These are phyloP conservation scores for Syncephalis fuscata DNA, from an alignment of 371 early-diverging fungal genomes.

Conservation along the genomic window DNA sequence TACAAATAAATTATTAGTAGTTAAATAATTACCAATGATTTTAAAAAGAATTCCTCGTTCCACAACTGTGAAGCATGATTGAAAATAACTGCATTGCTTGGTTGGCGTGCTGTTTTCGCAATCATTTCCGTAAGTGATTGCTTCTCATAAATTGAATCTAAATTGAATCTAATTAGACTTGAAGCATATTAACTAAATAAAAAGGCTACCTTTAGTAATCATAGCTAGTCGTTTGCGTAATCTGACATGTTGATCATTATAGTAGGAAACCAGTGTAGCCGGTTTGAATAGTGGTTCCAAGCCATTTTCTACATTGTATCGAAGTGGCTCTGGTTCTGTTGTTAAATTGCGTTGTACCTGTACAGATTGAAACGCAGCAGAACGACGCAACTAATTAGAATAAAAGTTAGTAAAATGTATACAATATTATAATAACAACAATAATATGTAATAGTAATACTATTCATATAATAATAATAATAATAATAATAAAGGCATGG, in stretches of 20 bases:
- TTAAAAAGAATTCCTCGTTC: constrained; percentile 42
- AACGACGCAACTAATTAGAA: no score
- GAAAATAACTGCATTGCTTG: constrained; percentile 18
- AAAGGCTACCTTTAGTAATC: background rate
- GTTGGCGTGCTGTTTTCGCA: constrained; percentile 12
- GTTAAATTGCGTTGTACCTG: background rate
- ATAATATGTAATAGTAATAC: no score
- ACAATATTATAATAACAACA: no score
- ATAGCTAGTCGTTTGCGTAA: background rate
- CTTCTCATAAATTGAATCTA: constrained; percentile 16
- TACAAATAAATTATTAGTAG: no score
- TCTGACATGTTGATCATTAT: constrained; percentile 1
- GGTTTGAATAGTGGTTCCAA: constrained; percentile 5
- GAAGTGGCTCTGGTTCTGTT: constrained; percentile 1
- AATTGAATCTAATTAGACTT: background rate
- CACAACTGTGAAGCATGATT: constrained; percentile 46
- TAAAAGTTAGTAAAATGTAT: no score
- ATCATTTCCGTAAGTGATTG: constrained; percentile 14
- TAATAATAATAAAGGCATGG: no score
- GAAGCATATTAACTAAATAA: no score
- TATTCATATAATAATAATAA: no score
- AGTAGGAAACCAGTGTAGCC: background rate
- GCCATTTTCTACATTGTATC: constrained; percentile 2
- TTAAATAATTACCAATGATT: constrained; percentile 16
- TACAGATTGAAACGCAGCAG: no score